A percentile compares a stretch with the other conserved stretches of the same genome.
Conservation (phyloP, 805 yeast genomes). For the Teunomyces aglyptinius region DNA sequence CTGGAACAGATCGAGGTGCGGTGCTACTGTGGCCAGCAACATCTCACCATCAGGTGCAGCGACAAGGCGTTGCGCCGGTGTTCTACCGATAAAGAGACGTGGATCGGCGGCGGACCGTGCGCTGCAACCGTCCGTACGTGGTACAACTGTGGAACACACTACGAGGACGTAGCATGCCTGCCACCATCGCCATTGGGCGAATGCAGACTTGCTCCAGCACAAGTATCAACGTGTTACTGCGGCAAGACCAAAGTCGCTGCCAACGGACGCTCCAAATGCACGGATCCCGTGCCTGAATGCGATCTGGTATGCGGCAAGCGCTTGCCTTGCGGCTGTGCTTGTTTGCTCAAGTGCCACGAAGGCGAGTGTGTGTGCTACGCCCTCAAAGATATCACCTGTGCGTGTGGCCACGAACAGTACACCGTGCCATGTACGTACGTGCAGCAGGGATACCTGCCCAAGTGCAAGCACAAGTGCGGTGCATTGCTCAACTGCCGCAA, state of each 20-base stretch:
- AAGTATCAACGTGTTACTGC: slow-evolving; percentile 71
- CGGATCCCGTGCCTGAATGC: slow-evolving; percentile 81
- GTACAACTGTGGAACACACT: slow-evolving; percentile 66
- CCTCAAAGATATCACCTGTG: slow-evolving; percentile 52
- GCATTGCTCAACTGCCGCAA: slow-evolving; percentile 76
- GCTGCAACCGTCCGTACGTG: slow-evolving; percentile 41
- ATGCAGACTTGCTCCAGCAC: slow-evolving; percentile 66
- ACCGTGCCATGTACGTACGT: slow-evolving; percentile 62
- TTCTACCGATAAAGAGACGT: slow-evolving; percentile 10
- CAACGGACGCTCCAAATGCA: slow-evolving; percentile 54
- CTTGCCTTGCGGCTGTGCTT: slow-evolving; percentile 70
- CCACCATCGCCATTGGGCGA: slow-evolving; percentile 25
- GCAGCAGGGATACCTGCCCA: slow-evolving; percentile 52
- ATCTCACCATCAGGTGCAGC: slow-evolving; percentile 43
- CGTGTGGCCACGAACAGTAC: slow-evolving; percentile 58
- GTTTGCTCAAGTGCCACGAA: slow-evolving; percentile 69
- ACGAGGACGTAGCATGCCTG: slow-evolving; percentile 52
- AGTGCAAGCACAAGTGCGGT: slow-evolving; percentile 69
- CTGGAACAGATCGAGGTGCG: slow-evolving; percentile 41
- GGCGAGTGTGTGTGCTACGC: slow-evolving; percentile 73
- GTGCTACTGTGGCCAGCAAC: slow-evolving; percentile 77
- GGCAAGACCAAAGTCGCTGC: slow-evolving; percentile 57
- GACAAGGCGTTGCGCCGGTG: slow-evolving; percentile 39
- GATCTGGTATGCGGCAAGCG: slow-evolving; percentile 58
- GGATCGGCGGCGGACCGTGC: slow-evolving; percentile 38